phyloP scores from a whole-genome alignment of 345 rosid species.

The Passiflora organensis region DNA sequence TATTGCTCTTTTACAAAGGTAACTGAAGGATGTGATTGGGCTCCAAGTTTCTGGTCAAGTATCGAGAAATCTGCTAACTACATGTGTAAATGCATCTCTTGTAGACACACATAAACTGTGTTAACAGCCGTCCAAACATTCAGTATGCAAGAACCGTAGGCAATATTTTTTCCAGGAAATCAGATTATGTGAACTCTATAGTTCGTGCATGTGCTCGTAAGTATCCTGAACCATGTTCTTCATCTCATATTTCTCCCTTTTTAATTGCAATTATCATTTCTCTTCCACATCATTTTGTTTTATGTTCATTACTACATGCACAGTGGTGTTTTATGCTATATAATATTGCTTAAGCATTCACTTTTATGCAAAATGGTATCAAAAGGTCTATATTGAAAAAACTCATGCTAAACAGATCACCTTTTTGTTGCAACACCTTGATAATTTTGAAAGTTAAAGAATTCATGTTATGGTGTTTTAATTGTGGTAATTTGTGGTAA shows the following conservation, averaged over 20 bases:
- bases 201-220: conserved; percentile 90
- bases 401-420: too few relatives aligned
- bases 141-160: conserved; percentile 54
- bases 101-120: conserved; percentile 83
- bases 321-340: too few relatives aligned
- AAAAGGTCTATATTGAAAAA: too few relatives aligned
- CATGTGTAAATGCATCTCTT: conserved; percentile 19
- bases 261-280: too few relatives aligned
- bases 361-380: too few relatives aligned
- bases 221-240: conserved; percentile 22
- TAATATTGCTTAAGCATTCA: too few relatives aligned
- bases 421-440: too few relatives aligned
- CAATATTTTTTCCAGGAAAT: conserved; percentile 61
- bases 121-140: conserved; percentile 74
- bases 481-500: too few relatives aligned
- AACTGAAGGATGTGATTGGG: not conserved
- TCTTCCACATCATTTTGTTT: too few relatives aligned
- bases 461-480: too few relatives aligned
- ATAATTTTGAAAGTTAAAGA: too few relatives aligned
- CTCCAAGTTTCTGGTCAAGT: conserved; percentile 12
- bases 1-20: conserved; percentile 70
- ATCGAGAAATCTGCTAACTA: conserved; percentile 1
- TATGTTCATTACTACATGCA: too few relatives aligned
- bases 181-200: conserved; percentile 71
- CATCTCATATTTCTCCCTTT: not conserved